Evolutionary conservation across 495 filamentous ascomycete species (phyloP).

Genomic region (Lophiotrema nucula): DNA sequence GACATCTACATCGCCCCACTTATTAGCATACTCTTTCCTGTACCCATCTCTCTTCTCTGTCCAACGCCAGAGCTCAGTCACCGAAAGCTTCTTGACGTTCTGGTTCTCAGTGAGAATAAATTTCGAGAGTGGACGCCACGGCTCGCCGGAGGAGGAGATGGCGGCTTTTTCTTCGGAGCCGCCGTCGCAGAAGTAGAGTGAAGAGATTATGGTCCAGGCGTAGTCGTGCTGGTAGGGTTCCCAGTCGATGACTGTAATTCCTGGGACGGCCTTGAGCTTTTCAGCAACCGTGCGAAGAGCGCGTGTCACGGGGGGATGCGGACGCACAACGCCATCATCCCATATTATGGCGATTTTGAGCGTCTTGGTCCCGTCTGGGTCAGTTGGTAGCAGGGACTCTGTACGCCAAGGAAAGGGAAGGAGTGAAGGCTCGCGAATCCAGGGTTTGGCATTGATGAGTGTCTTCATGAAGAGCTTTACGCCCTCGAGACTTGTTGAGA

Average conservation of each 20-base stretch:
- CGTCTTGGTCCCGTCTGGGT: conserved; percentile 7
- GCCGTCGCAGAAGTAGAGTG: conserved; percentile 52
- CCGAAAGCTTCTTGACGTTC: conserved; percentile 6
- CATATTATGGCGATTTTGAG: conserved; percentile 68
- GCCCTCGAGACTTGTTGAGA: conserved; percentile 61
- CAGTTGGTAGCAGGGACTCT: not conserved
- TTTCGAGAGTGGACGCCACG: conserved; percentile 49
- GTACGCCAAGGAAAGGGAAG: conserved; percentile 60
- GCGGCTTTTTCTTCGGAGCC: conserved; percentile 51
- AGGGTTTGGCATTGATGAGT: conserved; percentile 59
- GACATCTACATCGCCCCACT: conserved; percentile 67
- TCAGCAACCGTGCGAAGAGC: conserved; percentile 57
- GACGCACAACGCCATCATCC: conserved; percentile 67
- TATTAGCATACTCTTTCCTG: conserved; percentile 54
- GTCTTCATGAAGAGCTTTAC: conserved; percentile 63
- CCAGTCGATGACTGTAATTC: conserved; percentile 64
- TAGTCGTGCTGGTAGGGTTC: conserved; percentile 52
- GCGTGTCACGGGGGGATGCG: conserved; percentile 66
- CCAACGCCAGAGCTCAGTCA: conserved; percentile 38
- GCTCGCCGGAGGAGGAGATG: conserved; percentile 56
- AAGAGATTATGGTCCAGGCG: conserved; percentile 48
- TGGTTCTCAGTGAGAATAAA: conserved; percentile 54
- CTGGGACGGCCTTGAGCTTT: conserved; percentile 49
- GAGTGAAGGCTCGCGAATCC: conserved; percentile 59
- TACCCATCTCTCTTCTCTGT: conserved; percentile 56